Conservation (phyloP, 805 yeast species). For the Yamadazyma ubonensis region DNA sequence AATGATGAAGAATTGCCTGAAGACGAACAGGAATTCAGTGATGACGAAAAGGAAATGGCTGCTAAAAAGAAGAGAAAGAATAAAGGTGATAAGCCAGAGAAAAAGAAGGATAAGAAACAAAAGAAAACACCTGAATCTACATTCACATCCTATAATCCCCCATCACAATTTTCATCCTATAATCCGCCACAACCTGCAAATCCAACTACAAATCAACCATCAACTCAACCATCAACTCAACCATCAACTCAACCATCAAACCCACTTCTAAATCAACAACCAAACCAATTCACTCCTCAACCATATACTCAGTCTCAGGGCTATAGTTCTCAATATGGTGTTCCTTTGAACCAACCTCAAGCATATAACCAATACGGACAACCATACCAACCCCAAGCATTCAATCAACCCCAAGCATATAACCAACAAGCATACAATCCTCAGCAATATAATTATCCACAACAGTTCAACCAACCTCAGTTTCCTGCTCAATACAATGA, state of each 20-base stretch:
- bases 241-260: neutral
- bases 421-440: slow-evolving; percentile 3
- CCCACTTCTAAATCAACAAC: neutral
- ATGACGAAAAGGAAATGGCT: slow-evolving; percentile 84
- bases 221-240: neutral
- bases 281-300: slow-evolving; percentile 2
- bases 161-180: slow-evolving; percentile 6
- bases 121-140: neutral
- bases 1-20: slow-evolving; percentile 93
- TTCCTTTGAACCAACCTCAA: too few relatives aligned
- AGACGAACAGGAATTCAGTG: slow-evolving; percentile 93
- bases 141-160: slow-evolving; percentile 6
- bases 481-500: too few relatives aligned
- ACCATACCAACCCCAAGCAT: neutral
- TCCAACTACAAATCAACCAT: slow-evolving; percentile 1
- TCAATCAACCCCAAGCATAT: neutral
- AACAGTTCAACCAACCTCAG: slow-evolving; percentile 6
- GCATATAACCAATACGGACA: slow-evolving; percentile 1
- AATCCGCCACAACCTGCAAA: slow-evolving; percentile 5
- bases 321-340: neutral
- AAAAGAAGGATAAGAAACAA: slow-evolving; percentile 13
- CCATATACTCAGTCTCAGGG: slow-evolving; percentile 1
- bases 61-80: slow-evolving; percentile 60
- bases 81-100: slow-evolving; percentile 48
- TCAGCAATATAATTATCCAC: too few relatives aligned